These are phyloP conservation scores for Linum usitatissimum DNA, from an alignment of 345 rosid species.

Conservation along the genomic window DNA sequence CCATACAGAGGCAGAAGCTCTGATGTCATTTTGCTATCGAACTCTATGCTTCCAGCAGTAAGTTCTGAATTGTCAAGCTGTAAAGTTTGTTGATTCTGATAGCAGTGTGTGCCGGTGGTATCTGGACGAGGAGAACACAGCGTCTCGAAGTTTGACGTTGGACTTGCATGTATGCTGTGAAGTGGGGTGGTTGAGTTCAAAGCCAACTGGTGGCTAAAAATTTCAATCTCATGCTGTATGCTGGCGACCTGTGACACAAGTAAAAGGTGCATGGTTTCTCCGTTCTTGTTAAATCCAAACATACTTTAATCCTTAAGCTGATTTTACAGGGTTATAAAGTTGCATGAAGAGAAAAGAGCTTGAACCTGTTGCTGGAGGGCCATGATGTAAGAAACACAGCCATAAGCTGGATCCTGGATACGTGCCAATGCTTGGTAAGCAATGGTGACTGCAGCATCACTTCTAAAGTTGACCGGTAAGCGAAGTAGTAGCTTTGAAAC, in stretches of 20 bases:
- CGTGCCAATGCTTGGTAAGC: constrained; percentile 65
- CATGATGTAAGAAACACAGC: constrained; percentile 58
- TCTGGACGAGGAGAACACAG: constrained; percentile 21
- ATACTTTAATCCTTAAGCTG: neutral
- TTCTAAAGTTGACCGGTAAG: constrained; percentile 36
- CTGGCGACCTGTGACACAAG: constrained; percentile 41
- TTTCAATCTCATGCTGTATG: constrained; percentile 50
- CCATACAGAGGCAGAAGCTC: constrained; percentile 16
- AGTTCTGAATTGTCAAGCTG: constrained; percentile 17
- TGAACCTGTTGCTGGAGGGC: constrained; percentile 66
- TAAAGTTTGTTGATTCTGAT: constrained; percentile 27
- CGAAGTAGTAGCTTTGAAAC: constrained; percentile 51
- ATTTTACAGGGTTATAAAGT: neutral
- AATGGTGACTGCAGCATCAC: constrained; percentile 56
- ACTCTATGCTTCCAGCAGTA: constrained; percentile 18
- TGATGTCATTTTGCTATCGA: constrained; percentile 15
- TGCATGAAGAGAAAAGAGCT: neutral
- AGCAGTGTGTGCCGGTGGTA: constrained; percentile 21
- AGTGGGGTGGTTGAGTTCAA: constrained; percentile 20
- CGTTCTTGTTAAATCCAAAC: neutral
- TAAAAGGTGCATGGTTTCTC: neutral
- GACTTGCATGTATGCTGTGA: constrained; percentile 13
- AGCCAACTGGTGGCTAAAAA: constrained; percentile 42
- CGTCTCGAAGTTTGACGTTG: constrained; percentile 13
- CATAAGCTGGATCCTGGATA: constrained; percentile 45